Evolutionary conservation across 1,284 basidiomycete species (phyloP).

Genomic region (Austroboletus niveus): DNA sequence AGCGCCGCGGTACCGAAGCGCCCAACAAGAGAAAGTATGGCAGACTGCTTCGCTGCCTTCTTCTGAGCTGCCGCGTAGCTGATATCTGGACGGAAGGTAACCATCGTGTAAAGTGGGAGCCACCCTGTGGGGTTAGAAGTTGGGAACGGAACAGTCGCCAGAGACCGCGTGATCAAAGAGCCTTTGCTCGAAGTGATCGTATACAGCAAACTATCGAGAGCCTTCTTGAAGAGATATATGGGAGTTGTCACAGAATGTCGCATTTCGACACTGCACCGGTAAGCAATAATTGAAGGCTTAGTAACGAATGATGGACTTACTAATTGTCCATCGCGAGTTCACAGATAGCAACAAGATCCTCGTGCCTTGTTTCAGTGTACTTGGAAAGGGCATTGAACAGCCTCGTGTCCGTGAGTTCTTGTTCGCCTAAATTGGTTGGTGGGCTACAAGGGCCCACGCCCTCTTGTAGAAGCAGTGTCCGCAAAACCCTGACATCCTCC

Average conservation of each 20-base stretch:
- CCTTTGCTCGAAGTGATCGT: constrained; percentile 51
- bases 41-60: constrained; percentile 61
- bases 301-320: constrained; percentile 50
- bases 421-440: constrained; percentile 33
- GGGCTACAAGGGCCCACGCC: constrained; percentile 48
- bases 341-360: constrained; percentile 88
- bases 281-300: constrained; percentile 22
- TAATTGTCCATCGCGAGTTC: constrained; percentile 95
- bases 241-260: constrained; percentile 86
- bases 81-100: constrained; percentile 94
- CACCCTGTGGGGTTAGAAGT: constrained; percentile 65
- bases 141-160: constrained; percentile 54
- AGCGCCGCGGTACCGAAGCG: constrained; percentile 46
- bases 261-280: constrained; percentile 80
- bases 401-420: constrained; percentile 46
- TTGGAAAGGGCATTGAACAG: constrained; percentile 67
- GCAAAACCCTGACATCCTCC: constrained; percentile 92
- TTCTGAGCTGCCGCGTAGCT: constrained; percentile 76
- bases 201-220: constrained; percentile 77
- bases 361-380: constrained; percentile 81
- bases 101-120: constrained; percentile 95
- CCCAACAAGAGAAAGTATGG: constrained; percentile 44
- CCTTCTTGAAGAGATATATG: constrained; percentile 77
- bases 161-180: constrained; percentile 39
- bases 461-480: constrained; percentile 70